Evolutionary conservation across 2,329 filamentous ascomycete species (phyloP), one percentile per base, ranked within the genome.

Genomic region (Pseudogymnoascus sp.): DNA sequence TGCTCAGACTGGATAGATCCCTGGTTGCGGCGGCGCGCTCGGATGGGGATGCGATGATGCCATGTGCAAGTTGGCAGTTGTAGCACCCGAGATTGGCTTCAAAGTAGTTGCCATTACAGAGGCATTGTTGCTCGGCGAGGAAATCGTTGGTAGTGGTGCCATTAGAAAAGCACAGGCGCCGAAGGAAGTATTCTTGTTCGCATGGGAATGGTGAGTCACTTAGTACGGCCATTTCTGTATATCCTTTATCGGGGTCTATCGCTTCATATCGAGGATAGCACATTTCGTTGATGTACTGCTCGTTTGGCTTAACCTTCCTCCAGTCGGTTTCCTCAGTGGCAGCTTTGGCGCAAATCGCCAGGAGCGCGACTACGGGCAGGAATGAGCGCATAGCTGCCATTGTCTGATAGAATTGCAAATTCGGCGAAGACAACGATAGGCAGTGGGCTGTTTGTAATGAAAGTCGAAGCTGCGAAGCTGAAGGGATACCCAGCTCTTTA

Each of bases 81-180:
- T 30, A 54, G 28, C 62, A 63, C 7, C 60, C 62, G 2, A 16
- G 2, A 16, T 12, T 3, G 4, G 9, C 16, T 22, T 60, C 47
- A 34, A 60, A 63, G 57, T 11, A 63, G 30, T 35, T 57, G 20
- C 62, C 62, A 32, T 12, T 12, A 9, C 62, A 63, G 1, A 62
- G n/a, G 16, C 62, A 63, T 30, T 63, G 20, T 41, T 63, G 62
- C 22, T 62, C 50, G 3, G 61, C 62, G 18, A 63, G 14, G 37
- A 62, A 47, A 22, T 63, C 62, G 16, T 60, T 20, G 3, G 58
- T 20, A 2, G 34, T 18, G n/a, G 61, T 63, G 16, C 62, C 61
- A 35, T 63, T 60, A 2, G 35, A 38, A 12, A 25, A n/a, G 54
- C 60, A 63, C 22, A 25, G 22, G 22, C 22, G 22, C 3, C 22